Evolutionary conservation across 2,329 filamentous ascomycete species (phyloP).

Genomic region (Cryphonectria naterciae): DNA sequence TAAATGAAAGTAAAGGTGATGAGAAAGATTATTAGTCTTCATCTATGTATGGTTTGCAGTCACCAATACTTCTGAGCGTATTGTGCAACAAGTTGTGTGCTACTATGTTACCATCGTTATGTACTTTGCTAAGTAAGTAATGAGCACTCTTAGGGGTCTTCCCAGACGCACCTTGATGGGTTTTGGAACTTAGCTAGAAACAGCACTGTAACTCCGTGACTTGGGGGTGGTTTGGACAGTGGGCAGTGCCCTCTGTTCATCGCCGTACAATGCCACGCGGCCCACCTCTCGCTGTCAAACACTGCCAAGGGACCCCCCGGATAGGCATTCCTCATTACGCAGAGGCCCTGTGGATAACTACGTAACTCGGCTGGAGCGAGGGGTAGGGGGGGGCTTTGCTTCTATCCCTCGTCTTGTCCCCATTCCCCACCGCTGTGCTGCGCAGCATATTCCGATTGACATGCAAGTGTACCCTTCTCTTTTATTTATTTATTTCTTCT

Average conservation of each 20-base stretch:
- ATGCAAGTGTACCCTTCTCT: background rate
- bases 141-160: background rate
- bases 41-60: too few species aligned
- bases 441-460: conserved; percentile 1
- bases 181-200: background rate
- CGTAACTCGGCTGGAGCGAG: background rate
- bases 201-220: background rate
- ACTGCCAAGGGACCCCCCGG: background rate
- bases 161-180: background rate
- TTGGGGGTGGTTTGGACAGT: background rate
- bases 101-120: too few species aligned
- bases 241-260: conserved; percentile 4
- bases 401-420: background rate
- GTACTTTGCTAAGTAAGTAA: too few species aligned
- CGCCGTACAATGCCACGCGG: background rate
- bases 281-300: background rate
- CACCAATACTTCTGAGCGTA: background rate
- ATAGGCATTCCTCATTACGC: background rate
- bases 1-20: background rate
- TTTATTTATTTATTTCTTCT: background rate
- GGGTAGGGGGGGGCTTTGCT: conserved; percentile 11
- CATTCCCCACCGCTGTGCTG: background rate
- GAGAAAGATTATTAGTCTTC: background rate
- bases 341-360: background rate
- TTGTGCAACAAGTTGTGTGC: background rate